Percentiles rank a stretch among this genome's conserved stretches.
Conservation (phyloP, 2,329 filamentous ascomycete species). For the Aspergillus sergii region DNA sequence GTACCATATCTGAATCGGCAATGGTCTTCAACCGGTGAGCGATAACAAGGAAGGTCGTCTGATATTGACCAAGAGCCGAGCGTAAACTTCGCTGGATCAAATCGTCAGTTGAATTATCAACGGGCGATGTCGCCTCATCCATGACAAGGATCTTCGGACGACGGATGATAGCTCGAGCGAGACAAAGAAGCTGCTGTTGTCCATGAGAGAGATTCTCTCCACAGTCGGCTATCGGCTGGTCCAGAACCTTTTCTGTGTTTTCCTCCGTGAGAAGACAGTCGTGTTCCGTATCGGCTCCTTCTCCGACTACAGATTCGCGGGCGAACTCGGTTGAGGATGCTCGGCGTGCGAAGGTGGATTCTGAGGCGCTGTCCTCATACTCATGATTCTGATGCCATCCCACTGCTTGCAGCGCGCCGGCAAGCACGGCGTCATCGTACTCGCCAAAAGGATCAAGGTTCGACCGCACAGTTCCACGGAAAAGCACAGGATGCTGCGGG, state of each 20-base stretch:
- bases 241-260: no score
- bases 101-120: conserved; percentile 75
- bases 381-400: conserved; percentile 46
- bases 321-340: conserved; percentile 33
- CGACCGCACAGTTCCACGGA: conserved; percentile 74
- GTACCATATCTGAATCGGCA: conserved; percentile 73
- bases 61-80: conserved; percentile 62
- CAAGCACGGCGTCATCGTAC: conserved; percentile 68
- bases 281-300: no score
- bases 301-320: no score
- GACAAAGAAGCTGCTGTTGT: conserved; percentile 35
- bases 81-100: conserved; percentile 75
- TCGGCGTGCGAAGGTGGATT: not conserved
- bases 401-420: conserved; percentile 69
- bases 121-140: conserved; percentile 77
- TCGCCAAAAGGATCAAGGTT: conserved; percentile 78
- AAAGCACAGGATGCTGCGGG: conserved; percentile 79
- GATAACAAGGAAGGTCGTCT: conserved; percentile 70
- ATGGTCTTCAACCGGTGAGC: conserved; percentile 76
- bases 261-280: no score
- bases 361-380: no score
- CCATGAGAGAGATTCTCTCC: conserved; percentile 29
- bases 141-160: conserved; percentile 77
- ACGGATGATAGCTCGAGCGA: conserved; percentile 59
- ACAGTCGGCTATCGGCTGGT: no score